Conservation (phyloP, 2,329 filamentous ascomycete genomes). For the Aspergillus sp. region DNA sequence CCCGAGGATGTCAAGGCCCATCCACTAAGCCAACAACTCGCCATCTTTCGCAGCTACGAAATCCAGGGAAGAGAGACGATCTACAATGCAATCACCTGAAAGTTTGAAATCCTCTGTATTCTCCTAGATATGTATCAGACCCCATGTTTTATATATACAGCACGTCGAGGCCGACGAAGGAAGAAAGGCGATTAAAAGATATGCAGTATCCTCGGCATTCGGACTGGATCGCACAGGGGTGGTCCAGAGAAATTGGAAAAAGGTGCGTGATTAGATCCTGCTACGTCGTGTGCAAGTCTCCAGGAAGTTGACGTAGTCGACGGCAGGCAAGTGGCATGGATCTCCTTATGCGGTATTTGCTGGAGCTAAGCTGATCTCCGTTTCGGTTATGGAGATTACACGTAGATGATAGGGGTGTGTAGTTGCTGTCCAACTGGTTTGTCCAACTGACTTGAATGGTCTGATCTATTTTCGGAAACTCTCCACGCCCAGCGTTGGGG, state of each 20-base stretch:
- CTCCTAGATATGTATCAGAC: constrained; percentile 9
- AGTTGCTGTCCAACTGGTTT: background rate
- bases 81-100: background rate
- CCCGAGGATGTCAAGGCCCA: too few species aligned
- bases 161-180: background rate
- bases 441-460: background rate
- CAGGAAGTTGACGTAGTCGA: background rate
- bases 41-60: too few species aligned
- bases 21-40: too few species aligned
- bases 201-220: background rate
- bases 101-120: background rate
- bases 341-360: background rate
- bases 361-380: background rate
- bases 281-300: background rate
- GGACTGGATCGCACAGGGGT: background rate
- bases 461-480: constrained; percentile 50
- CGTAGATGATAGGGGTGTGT: background rate
- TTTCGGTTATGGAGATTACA: background rate
- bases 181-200: background rate
- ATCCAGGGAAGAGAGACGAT: too few species aligned
- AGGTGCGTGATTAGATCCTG: background rate
- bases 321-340: background rate
- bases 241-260: background rate
- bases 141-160: constrained; percentile 10
- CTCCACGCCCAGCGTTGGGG: constrained; percentile 61